Base-by-base conservation (phyloP, 192 early-diverging fungal genomes). In the Backusella mclennaniae region DNA sequence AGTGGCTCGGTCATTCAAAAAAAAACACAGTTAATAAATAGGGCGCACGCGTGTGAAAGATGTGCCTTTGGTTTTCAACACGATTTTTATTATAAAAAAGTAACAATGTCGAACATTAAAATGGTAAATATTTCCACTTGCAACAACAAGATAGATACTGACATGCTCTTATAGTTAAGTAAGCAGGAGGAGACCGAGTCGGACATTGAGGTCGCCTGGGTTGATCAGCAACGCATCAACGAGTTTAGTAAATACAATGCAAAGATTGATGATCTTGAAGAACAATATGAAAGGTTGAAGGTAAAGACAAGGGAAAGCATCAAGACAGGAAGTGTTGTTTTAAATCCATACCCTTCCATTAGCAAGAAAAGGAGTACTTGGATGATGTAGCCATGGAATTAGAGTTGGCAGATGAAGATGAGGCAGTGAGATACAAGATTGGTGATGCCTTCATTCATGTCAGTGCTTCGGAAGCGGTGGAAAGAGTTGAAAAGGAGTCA, bases 221-320 rank as follows among this genome's bases (percentile, higher is more conserved):
- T 95, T 77, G 98, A 99, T 83, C 98, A 99, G 85, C 85, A 94
- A 73, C 94, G 93, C 72, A 99, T 99, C 84, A 99, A 99, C 88
- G 77, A 86, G 52, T 99, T 99, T 79, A 93, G 92, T 84, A 93
- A 92, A 87, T 86, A 95, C 42, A 97, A 96, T 76, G 81, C 87
- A 33, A 89, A 88, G 33, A 77, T 94, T 69, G 91, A 95, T 78
- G 85, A 90, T 52, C 80, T 96, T 9, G 94, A 97, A 73, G 94
- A 93, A 35, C 80, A 82, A 35, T 95, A 94, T 83, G 89, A 92
- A 67, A 86, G 86, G n/a, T 88, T 92, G 67, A 96, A 97, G 91
- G 93, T 94, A 78, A 15, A n/a, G 46, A 14, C 7, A 21, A 26
- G 26, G 23, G 9, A 26, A 26, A 42, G 0, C 1, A 44, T 31